Evolutionary conservation across 1,284 basidiomycete genomes (phyloP).

Genomic region (Trichosporon sp.): DNA sequence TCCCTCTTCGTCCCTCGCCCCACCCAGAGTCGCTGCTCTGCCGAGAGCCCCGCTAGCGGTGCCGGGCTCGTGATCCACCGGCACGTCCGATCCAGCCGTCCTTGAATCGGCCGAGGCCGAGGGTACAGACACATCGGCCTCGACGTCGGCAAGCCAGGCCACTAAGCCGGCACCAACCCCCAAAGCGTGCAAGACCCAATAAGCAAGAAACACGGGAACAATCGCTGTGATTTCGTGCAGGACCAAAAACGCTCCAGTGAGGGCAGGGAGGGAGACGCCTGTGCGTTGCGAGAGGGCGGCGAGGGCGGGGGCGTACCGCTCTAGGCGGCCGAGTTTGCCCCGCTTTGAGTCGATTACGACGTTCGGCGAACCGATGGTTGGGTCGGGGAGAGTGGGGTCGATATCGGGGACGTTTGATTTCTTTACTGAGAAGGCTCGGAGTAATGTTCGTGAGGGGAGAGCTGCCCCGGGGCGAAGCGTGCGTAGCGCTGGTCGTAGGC

Average conservation of each 20-base stretch:
- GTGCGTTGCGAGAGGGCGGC: constrained; percentile 29
- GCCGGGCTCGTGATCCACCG: background rate
- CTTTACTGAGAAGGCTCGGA: too few relatives aligned
- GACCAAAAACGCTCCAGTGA: constrained; percentile 71
- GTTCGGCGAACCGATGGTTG: background rate
- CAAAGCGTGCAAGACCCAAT: constrained; percentile 62
- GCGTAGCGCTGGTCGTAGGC: too few relatives aligned
- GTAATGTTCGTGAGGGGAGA: too few relatives aligned
- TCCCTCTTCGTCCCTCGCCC: background rate
- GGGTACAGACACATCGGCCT: background rate
- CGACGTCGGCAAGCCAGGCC: constrained; percentile 30
- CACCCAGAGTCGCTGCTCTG: too few relatives aligned
- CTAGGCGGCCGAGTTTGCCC: background rate
- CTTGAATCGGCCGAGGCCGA: constrained; percentile 8
- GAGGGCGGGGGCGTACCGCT: constrained; percentile 29
- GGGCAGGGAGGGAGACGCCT: constrained; percentile 61
- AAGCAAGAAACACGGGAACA: constrained; percentile 67
- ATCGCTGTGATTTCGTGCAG: constrained; percentile 84
- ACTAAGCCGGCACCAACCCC: constrained; percentile 69
- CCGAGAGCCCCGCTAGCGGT: too few relatives aligned
- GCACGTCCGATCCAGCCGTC: background rate
- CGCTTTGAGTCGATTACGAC: background rate
- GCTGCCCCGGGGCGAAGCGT: too few relatives aligned
- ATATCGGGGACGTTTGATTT: background rate
- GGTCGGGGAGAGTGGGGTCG: background rate